Conservation (phyloP, 495 filamentous ascomycete genomes). For the Neurospora intermedia region DNA sequence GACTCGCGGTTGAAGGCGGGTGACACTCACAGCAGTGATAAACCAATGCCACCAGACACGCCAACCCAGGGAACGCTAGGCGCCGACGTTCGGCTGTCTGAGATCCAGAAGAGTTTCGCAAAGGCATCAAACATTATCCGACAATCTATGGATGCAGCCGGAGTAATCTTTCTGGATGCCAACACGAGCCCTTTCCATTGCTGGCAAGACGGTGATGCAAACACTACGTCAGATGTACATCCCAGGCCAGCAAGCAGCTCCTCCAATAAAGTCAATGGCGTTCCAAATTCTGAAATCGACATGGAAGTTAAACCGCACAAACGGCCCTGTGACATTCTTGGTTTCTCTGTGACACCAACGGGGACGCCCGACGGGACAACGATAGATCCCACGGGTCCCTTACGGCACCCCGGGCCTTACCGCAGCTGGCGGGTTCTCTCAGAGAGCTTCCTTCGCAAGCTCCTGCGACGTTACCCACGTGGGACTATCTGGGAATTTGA, state of each 20-base stretch:
- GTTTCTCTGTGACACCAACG: neutral
- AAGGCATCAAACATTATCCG: slow-evolving; percentile 39
- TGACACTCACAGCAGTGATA: neutral
- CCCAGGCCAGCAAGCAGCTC: neutral
- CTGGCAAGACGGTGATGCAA: neutral
- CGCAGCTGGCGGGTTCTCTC: slow-evolving; percentile 1
- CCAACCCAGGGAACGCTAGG: neutral
- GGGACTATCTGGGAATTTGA: slow-evolving; percentile 52
- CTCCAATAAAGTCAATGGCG: neutral
- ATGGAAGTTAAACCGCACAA: neutral
- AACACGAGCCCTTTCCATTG: slow-evolving; percentile 7
- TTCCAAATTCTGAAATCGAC: neutral
- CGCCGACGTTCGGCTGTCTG: neutral
- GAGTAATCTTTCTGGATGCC: slow-evolving; percentile 41
- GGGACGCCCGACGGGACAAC: neutral
- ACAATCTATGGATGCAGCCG: slow-evolving; percentile 42
- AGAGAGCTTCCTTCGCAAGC: slow-evolving; percentile 35
- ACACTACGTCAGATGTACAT: neutral
- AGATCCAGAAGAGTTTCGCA: slow-evolving; percentile 22
- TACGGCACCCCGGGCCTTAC: neutral
- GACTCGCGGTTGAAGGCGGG: neutral
- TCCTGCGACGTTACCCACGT: slow-evolving; percentile 49
- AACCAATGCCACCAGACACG: neutral
- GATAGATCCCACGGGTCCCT: neutral
- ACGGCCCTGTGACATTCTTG: neutral